Evolutionary conservation across 225 moss, liverwort and hornwort genomes (phyloP), one percentile per base, ranked within the genome.

Genomic region (Pseudoscleropodium purum): DNA sequence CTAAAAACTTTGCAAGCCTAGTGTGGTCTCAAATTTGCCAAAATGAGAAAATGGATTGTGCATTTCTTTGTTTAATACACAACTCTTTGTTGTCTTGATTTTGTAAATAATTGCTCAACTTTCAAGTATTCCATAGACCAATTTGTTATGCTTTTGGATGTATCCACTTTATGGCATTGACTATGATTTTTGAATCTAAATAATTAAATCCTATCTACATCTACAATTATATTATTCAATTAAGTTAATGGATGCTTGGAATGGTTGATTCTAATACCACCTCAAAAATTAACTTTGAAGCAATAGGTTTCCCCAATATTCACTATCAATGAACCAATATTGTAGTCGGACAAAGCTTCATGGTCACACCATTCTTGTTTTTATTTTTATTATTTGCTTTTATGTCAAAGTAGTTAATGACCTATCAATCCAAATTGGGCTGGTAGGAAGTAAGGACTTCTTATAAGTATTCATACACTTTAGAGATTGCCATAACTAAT

Each of bases 391-490:
- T 7, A 69, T 69, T 70, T 39, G 7, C 4, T 69, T n/a, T n/a
- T 4, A 69, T 69, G 7, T 69, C 37, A 23, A 23, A 69, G 3
- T 2, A 69, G 0, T 2, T 13, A 7, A 69, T n/a, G 24, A 24
- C 4, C 13, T 39, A 24, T n/a, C n/a, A 23, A 69, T 0, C 37
- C 4, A 70, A 70, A 70, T 39, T 4, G 1, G 13, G 24, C 1
- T 2, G 7, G 1, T 12, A 10, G 0, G 7, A 11, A 7, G 33
- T 2, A 5, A 1, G n/a, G 23, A 24, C 3, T 52, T 45, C 45
- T 52, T 15, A 52, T 16, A 16, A 52, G 17, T 52, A 52, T 52
- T 52, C 52, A 49, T 49, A 49, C 17, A 52, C 52, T 52, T 52
- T 52, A 52, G 17, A 52, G 16, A 17, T 52, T 52, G 52, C 52